Evolutionary conservation across 2,329 filamentous ascomycete genomes (phyloP).

Genomic region (Trichophyton simii): DNA sequence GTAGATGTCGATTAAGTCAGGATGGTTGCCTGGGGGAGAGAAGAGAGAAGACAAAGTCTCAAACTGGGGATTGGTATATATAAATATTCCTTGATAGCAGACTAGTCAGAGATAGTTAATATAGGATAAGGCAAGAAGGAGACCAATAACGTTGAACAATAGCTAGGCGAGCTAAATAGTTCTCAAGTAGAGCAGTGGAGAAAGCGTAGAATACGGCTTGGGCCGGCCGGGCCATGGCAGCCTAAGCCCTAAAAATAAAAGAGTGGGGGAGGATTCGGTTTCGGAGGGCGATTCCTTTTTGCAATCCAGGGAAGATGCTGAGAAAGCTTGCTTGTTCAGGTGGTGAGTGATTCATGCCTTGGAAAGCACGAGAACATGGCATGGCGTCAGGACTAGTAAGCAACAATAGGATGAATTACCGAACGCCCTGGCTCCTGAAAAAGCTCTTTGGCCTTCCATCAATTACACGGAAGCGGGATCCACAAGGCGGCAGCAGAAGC

Average conservation of each 20-base stretch:
- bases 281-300: neutral
- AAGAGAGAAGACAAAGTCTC: neutral
- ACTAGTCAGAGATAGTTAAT: neutral
- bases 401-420: neutral
- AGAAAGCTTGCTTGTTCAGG: neutral
- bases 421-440: neutral
- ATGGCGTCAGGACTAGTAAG: neutral
- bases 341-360: neutral
- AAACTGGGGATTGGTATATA: neutral
- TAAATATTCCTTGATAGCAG: neutral
- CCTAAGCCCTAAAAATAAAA: neutral
- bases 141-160: neutral
- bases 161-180: too few relatives aligned
- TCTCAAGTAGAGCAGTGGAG: neutral
- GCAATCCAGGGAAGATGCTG: neutral
- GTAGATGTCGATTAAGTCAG: neutral
- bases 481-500: neutral
- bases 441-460: neutral
- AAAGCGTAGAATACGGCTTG: neutral
- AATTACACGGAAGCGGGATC: neutral
- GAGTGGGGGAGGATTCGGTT: neutral
- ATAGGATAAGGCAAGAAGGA: neutral
- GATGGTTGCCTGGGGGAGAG: neutral
- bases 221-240: constrained; percentile 1
- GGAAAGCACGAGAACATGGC: neutral